A percentile compares a stretch with the other conserved stretches of the same genome.
phyloP scores from a whole-genome alignment of 306 rosid genomes.

The Parietaria judaica region DNA sequence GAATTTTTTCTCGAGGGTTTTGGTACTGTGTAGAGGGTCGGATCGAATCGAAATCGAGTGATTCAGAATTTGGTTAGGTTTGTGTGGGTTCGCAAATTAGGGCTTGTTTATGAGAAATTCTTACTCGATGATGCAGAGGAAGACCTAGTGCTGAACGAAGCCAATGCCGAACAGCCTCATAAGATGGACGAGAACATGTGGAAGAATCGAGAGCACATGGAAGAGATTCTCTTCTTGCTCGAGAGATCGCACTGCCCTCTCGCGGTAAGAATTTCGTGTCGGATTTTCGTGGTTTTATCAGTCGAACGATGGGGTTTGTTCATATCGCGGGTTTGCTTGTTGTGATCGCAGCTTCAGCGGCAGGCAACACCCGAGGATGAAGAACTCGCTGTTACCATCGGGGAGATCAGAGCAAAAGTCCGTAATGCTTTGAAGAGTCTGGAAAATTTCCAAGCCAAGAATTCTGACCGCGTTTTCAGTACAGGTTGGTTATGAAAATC shows the following conservation, averaged over 20 bases:
- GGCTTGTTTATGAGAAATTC: constrained; percentile 6
- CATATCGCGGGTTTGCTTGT: constrained; percentile 14
- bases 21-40: too few species aligned
- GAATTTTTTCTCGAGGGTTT: too few species aligned
- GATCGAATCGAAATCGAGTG: too few species aligned
- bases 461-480: constrained; percentile 78
- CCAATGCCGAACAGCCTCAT: constrained; percentile 60
- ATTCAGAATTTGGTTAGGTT: too few species aligned
- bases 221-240: constrained; percentile 68
- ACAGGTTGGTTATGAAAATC: constrained; percentile 42
- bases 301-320: constrained; percentile 5
- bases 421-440: constrained; percentile 36
- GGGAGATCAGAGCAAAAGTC: constrained; percentile 48
- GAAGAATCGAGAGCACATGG: constrained; percentile 91
- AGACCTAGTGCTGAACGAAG: constrained; percentile 42
- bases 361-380: constrained; percentile 39
- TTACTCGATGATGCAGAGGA: constrained; percentile 32
- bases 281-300: neutral
- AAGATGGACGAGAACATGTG: constrained; percentile 96
- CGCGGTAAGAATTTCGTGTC: constrained; percentile 30
- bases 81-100: too few species aligned
- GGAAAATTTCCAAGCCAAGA: constrained; percentile 70
- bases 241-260: constrained; percentile 62
- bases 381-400: constrained; percentile 36
- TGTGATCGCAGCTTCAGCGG: constrained; percentile 55